phyloP scores from a whole-genome alignment of 2,329 filamentous ascomycete species.

The Hymenoscyphus scutula region DNA sequence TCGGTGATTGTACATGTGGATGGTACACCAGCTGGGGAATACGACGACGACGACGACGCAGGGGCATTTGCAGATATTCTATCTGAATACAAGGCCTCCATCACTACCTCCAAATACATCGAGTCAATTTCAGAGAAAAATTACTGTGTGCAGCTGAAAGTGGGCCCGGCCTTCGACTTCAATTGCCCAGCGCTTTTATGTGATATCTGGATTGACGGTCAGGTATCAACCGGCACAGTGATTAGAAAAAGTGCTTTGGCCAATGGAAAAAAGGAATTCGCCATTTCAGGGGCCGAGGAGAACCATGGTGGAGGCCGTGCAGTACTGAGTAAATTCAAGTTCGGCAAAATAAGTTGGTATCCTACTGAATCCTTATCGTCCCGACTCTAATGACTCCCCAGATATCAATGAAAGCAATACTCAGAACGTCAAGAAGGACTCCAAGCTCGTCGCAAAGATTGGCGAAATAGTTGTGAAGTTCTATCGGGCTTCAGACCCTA shows the following conservation, averaged over 20 bases:
- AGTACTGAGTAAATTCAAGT: constrained; percentile 16
- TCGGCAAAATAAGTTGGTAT: constrained; percentile 15
- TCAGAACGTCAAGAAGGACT: constrained; percentile 12
- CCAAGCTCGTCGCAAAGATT: constrained; percentile 7
- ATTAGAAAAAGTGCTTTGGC: too few relatives aligned
- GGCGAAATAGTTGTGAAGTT: constrained; percentile 16
- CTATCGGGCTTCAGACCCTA: constrained; percentile 3
- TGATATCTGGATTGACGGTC: not conserved
- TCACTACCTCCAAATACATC: constrained; percentile 7
- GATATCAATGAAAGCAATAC: constrained; percentile 9
- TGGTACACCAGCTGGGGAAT: constrained; percentile 5
- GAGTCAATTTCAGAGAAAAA: constrained; percentile 3
- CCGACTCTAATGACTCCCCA: not conserved
- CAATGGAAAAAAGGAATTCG: too few relatives aligned
- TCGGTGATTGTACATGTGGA: not conserved
- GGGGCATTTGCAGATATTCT: not conserved
- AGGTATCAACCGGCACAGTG: too few relatives aligned
- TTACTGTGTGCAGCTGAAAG: not conserved
- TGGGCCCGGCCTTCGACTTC: not conserved
- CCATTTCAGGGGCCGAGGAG: too few relatives aligned
- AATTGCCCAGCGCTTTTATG: not conserved
- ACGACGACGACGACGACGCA: constrained; percentile 10
- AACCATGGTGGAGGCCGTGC: too few relatives aligned
- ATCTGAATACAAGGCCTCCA: not conserved
- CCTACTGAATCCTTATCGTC: too few relatives aligned